These are phyloP conservation scores for Hamigera avellanea DNA, from an alignment of 495 filamentous ascomycete genomes.

Conservation along the genomic window DNA sequence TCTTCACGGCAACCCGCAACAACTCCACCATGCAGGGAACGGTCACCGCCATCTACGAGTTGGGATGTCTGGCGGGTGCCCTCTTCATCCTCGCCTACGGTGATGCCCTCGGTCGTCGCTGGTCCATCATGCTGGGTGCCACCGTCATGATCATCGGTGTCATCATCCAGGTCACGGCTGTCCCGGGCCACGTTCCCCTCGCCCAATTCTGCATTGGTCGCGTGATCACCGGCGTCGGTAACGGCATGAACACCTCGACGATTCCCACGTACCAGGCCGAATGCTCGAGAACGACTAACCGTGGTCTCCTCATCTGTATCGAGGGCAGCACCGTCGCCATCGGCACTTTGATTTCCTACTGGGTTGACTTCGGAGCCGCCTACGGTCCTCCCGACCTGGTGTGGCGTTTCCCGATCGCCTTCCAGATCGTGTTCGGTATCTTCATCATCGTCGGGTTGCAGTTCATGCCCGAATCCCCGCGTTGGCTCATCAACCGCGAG, in stretches of 20 bases:
- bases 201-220: no score
- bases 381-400: no score
- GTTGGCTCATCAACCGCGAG: no score
- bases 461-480: no score
- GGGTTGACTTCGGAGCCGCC: no score
- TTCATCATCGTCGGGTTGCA: no score
- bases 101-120: constrained; percentile 38
- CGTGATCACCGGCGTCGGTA: no score
- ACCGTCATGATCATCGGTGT: constrained; percentile 38
- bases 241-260: constrained; percentile 7
- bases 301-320: constrained; percentile 19
- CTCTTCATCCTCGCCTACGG: constrained; percentile 33
- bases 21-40: constrained; percentile 8
- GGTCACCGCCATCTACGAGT: constrained; percentile 40
- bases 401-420: no score
- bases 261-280: constrained; percentile 23
- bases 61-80: constrained; percentile 43
- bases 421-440: no score
- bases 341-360: constrained; percentile 17
- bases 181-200: not conserved
- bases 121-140: constrained; percentile 33
- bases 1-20: no score
- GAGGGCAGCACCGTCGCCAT: constrained; percentile 19
- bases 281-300: constrained; percentile 13
- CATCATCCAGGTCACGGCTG: constrained; percentile 20